Evolutionary conservation across 2,329 filamentous ascomycete genomes (phyloP).

Genomic region (Ophiostoma sp.): DNA sequence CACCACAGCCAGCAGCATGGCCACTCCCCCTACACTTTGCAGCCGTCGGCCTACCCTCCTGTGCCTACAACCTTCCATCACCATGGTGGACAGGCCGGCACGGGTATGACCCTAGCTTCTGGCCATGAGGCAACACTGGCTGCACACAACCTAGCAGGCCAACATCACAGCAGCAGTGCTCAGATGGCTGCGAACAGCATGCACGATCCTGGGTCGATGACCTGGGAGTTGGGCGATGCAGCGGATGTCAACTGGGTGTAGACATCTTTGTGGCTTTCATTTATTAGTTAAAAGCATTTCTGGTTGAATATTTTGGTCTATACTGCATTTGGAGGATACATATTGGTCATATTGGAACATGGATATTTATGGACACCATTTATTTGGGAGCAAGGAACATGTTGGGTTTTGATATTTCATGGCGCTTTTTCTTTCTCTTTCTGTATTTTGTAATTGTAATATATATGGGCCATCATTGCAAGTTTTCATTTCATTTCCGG

Average conservation of each 20-base stretch:
- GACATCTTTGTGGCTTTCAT: background rate
- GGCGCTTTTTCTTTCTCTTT: background rate
- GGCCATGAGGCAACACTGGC: background rate
- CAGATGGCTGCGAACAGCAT: background rate
- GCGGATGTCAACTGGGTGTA: conserved; percentile 11
- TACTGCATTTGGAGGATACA: background rate
- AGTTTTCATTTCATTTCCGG: too few relatives aligned
- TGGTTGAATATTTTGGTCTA: background rate
- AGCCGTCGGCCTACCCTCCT: conserved; percentile 3
- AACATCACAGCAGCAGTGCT: background rate
- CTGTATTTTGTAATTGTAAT: background rate
- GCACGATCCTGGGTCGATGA: conserved; percentile 7
- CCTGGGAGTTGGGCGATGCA: conserved; percentile 15
- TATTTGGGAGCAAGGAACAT: background rate
- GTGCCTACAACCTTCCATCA: background rate
- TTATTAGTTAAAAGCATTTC: background rate
- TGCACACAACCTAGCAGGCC: background rate
- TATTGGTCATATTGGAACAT: background rate
- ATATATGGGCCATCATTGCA: background rate
- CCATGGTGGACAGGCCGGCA: background rate
- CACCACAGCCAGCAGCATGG: background rate
- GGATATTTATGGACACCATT: background rate
- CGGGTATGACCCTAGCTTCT: background rate
- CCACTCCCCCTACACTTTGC: background rate
- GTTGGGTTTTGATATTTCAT: background rate